Evolutionary conservation across 2,329 filamentous ascomycete species (phyloP).

Genomic region (Fusarium penzigii): DNA sequence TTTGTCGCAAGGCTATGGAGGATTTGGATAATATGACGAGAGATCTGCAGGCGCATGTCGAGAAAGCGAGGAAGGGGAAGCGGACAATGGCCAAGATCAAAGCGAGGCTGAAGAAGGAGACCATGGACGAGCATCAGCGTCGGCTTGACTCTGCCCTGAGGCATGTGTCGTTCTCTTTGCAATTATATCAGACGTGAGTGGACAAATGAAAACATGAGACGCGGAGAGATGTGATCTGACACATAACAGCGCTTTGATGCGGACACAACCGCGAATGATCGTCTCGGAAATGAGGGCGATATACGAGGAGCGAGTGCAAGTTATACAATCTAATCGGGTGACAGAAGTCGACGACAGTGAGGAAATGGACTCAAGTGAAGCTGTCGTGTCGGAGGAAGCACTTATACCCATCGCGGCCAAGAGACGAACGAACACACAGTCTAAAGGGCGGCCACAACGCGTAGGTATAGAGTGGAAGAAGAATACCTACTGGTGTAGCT

Average conservation of each 20-base stretch:
- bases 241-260: slow-evolving; percentile 2
- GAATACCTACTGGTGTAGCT: neutral
- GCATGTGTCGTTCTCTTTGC: slow-evolving; percentile 6
- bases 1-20: slow-evolving; percentile 2
- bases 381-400: neutral
- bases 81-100: neutral
- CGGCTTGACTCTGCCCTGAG: slow-evolving; percentile 5
- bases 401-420: neutral
- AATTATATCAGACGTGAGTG: slow-evolving; percentile 13
- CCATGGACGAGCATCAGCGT: slow-evolving; percentile 8
- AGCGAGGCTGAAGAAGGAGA: slow-evolving; percentile 6
- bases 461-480: neutral
- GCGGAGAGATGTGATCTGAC: neutral
- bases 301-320: neutral
- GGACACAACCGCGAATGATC: slow-evolving; percentile 2
- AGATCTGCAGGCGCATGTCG: slow-evolving; percentile 10
- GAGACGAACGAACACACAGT: neutral
- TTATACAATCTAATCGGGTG: neutral
- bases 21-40: slow-evolving; percentile 1
- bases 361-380: neutral
- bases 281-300: slow-evolving; percentile 4
- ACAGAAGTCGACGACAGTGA: no score
- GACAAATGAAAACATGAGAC: neutral
- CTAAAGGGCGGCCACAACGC: neutral
- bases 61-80: neutral